phyloP scores from a whole-genome alignment of 2,329 filamentous ascomycete species.

The Diaporthe sp. region DNA sequence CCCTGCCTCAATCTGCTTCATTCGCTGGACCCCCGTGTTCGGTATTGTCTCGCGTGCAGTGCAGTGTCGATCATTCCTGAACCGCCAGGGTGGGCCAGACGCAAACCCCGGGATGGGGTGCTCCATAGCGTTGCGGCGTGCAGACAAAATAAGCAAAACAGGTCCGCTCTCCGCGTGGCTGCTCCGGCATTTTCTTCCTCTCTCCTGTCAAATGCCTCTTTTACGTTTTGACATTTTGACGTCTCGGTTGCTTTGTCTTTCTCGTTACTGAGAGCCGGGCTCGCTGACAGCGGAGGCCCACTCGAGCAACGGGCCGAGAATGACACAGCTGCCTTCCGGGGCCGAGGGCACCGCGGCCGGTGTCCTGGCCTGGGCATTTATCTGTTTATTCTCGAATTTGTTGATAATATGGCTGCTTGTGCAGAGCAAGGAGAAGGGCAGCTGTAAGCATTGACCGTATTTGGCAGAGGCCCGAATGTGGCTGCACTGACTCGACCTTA shows the following conservation, averaged over 20 bases:
- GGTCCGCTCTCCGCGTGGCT: constrained; percentile 21
- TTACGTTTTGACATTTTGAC: neutral
- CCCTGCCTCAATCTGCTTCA: constrained; percentile 10
- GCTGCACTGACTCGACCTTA: neutral
- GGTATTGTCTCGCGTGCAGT: constrained; percentile 4
- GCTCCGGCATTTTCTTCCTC: neutral
- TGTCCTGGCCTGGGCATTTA: constrained; percentile 23
- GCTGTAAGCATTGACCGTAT: constrained; percentile 28
- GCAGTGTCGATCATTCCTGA: constrained; percentile 20
- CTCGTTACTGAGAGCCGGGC: constrained; percentile 8
- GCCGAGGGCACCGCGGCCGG: constrained; percentile 30
- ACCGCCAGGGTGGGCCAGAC: neutral
- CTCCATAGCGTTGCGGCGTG: constrained; percentile 11
- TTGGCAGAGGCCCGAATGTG: neutral
- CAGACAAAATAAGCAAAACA: constrained; percentile 16
- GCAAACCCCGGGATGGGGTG: neutral
- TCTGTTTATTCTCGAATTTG: constrained; percentile 27
- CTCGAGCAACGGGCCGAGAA: neutral
- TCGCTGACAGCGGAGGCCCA: constrained; percentile 5
- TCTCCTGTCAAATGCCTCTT: neutral
- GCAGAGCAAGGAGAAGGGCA: constrained; percentile 36
- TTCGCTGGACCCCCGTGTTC: constrained; percentile 12
- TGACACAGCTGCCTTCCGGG: constrained; percentile 36
- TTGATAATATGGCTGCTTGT: constrained; percentile 38
- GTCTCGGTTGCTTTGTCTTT: neutral